These are phyloP conservation scores for Penicillium aurantiogriseum DNA, from an alignment of 2,329 filamentous ascomycete genomes.

Conservation along the genomic window DNA sequence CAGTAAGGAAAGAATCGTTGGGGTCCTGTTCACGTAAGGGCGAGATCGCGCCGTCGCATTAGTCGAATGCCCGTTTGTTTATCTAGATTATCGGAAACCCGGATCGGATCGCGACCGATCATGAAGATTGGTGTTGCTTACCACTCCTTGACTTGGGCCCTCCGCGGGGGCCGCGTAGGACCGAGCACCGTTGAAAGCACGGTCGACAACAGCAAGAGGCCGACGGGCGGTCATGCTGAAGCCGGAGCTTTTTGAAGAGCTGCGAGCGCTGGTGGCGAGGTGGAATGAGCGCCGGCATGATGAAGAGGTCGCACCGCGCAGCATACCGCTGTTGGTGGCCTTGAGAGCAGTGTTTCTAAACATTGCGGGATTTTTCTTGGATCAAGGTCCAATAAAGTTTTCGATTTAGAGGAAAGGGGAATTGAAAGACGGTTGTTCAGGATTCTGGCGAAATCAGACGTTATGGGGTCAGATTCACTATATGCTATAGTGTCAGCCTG, in stretches of 20 bases:
- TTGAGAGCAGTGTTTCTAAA: conserved; percentile 41
- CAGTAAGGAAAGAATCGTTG: conserved; percentile 93
- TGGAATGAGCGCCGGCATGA: conserved; percentile 35
- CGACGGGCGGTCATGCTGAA: conserved; percentile 40
- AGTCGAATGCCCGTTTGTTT: conserved; percentile 19
- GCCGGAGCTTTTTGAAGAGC: conserved; percentile 35
- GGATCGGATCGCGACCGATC: conserved; percentile 9
- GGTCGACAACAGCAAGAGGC: conserved; percentile 44
- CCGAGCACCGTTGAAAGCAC: conserved; percentile 44
- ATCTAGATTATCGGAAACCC: conserved; percentile 6
- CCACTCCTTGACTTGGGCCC: conserved; percentile 60
- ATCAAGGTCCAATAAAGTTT: conserved; percentile 10
- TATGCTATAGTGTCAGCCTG: conserved; percentile 3
- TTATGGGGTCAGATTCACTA: conserved; percentile 4
- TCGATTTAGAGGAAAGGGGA: conserved; percentile 6
- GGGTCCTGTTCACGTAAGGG: conserved; percentile 58
- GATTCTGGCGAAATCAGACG: conserved; percentile 7
- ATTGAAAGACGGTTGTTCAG: background rate
- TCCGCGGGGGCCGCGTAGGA: conserved; percentile 60
- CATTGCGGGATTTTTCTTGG: conserved; percentile 37
- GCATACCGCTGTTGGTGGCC: conserved; percentile 39
- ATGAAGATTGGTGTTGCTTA: conserved; percentile 40
- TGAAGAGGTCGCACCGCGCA: conserved; percentile 36
- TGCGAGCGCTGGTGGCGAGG: conserved; percentile 34
- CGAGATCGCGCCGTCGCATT: conserved; percentile 25